Evolutionary conservation across 805 yeast genomes (phyloP), one percentile per base, ranked within the genome.

Genomic region (Starmerella kuoi): DNA sequence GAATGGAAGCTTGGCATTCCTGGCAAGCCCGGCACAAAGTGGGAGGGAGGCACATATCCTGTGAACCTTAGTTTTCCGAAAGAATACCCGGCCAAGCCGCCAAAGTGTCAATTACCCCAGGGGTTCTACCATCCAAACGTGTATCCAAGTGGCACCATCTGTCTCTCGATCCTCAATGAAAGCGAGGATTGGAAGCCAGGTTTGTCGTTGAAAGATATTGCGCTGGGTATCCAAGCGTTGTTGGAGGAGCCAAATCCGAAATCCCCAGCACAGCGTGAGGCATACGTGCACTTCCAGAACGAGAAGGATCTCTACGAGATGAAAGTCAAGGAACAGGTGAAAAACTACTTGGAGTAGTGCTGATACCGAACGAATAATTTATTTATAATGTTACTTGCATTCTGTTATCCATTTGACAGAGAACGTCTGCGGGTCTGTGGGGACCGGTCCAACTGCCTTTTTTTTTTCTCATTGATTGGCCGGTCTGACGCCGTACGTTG

Each of bases 121-220:
- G 83, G 81, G 0, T 91, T 91, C 55, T 91, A 86, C 64, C 99
- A 91, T 62, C 99, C 99, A 11, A 91, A 91, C 56, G 88, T 91
- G 8, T 91, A 91, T 55, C 99, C 99, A 1, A 82, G 94, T 42
- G 99, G 99, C 1, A 91, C 97, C 1, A 79, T 91, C 28, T 91
- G 99, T 63, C 71, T 91, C 36, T 79, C 93, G 40, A 87, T 91
- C 41, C 68, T 91, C 57, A 91, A 91, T 61, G 98, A 91, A 60
- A 86, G 79, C 35, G 93, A 87, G 61, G 97, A 85, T 61, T 91
- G 99, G 99, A 75, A 95, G 57, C 98, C 99, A 1, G 95, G 95
- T 7, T 81, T 88, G 52, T 83, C 94, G 14, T 63, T 88, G 51
- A 86, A 84, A 57, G 94, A 88, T 59, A 79, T 91, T 45, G 78